A percentile compares a stretch with the other conserved stretches of the same genome.
Evolutionary conservation across 768 basidiomycete species (phyloP).

Genomic region (Xerocomellus chrysenteron): DNA sequence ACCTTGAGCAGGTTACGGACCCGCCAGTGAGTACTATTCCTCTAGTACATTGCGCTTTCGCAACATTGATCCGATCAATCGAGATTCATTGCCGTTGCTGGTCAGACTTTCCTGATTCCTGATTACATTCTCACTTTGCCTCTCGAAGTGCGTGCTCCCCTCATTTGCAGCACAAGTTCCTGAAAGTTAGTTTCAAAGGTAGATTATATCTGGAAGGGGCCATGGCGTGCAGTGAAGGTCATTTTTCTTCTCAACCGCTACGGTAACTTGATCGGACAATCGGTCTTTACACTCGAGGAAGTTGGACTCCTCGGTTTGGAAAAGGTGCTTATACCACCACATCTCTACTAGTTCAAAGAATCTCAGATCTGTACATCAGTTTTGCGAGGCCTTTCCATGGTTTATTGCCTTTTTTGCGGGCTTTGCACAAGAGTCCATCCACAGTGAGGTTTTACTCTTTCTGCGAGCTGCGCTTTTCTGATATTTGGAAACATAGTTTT

Average conservation of each 20-base stretch:
- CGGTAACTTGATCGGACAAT: slow-evolving; percentile 10
- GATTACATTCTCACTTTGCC: slow-evolving; percentile 14
- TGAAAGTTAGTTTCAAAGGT: neutral
- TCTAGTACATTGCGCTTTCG: neutral
- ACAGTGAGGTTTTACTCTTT: neutral
- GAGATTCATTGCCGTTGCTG: neutral
- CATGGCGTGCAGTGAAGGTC: slow-evolving; percentile 6
- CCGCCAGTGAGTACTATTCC: neutral
- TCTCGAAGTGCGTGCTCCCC: slow-evolving; percentile 11
- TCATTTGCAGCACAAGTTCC: neutral
- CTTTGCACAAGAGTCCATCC: slow-evolving; percentile 9
- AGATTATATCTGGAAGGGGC: slow-evolving; percentile 2
- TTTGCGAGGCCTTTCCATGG: slow-evolving; percentile 7
- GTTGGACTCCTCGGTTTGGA: slow-evolving; percentile 6
- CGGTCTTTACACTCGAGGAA: slow-evolving; percentile 10
- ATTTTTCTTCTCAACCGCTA: slow-evolving; percentile 21
- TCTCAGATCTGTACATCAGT: neutral
- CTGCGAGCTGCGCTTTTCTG: neutral
- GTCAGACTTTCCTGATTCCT: slow-evolving; percentile 1
- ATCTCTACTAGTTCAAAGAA: too few relatives aligned
- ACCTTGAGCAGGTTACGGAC: neutral
- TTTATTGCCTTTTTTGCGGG: neutral
- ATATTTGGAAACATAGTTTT: slow-evolving; percentile 4
- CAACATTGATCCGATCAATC: neutral
- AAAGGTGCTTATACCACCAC: neutral